Conservation (phyloP, 139 green algal species). For the Tetraselmis striata region DNA sequence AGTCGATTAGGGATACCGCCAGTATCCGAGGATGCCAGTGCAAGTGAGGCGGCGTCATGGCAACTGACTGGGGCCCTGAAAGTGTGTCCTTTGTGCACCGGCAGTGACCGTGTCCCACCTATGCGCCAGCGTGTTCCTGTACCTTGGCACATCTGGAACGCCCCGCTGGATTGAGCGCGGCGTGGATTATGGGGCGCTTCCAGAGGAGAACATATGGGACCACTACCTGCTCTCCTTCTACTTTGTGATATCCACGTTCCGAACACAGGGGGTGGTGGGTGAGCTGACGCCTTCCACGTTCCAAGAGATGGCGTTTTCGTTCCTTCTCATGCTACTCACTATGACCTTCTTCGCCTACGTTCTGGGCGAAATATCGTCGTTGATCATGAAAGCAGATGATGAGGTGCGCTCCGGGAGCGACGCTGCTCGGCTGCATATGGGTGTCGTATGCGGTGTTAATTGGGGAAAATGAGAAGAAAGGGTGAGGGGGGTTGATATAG, state of each 20-base stretch:
- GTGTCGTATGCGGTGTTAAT: no score
- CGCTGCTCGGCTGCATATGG: no score
- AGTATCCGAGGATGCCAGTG: no score
- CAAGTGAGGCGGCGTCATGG: no score
- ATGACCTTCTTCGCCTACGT: conserved; percentile 34
- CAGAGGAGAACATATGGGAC: neutral
- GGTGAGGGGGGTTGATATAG: no score
- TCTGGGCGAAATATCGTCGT: conserved; percentile 34
- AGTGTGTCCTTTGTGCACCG: no score
- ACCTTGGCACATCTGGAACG: neutral
- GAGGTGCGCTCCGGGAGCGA: no score
- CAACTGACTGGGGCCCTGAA: no score
- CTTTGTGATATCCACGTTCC: conserved; percentile 25
- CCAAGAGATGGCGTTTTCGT: conserved; percentile 29
- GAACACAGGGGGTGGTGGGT: conserved; percentile 28
- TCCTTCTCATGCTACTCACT: conserved; percentile 21
- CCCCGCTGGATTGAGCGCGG: neutral
- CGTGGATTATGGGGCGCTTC: neutral
- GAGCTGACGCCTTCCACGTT: conserved; percentile 22
- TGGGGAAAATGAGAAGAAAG: no score
- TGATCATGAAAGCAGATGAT: conserved; percentile 25
- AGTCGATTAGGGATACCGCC: no score
- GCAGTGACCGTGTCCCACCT: neutral
- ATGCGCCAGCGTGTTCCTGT: neutral
- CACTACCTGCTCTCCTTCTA: conserved; percentile 40